Percentiles rank a stretch among this genome's conserved stretches.
These are phyloP conservation scores for Ilyonectria robusta DNA, from an alignment of 2,329 filamentous ascomycete species.

Conservation along the genomic window DNA sequence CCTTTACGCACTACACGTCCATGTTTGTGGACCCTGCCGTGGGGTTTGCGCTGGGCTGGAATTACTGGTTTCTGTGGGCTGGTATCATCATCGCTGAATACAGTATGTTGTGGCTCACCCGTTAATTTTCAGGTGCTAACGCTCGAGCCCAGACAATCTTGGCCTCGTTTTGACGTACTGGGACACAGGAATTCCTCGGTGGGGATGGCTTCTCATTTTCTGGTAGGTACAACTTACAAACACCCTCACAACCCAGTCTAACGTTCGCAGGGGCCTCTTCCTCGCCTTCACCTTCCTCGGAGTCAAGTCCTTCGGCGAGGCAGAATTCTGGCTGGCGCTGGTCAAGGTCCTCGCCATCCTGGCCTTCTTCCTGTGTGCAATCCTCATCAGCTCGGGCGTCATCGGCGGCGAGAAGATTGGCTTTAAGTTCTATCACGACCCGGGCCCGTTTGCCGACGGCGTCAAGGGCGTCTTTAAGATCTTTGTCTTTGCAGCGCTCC, in stretches of 20 bases:
- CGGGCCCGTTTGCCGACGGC: constrained; percentile 11
- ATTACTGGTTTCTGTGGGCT: constrained; percentile 19
- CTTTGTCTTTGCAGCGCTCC: constrained; percentile 18
- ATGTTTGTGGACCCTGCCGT: constrained; percentile 18
- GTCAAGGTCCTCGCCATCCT: constrained; percentile 29
- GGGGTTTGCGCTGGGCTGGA: constrained; percentile 16
- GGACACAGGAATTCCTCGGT: constrained; percentile 11
- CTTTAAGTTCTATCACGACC: constrained; percentile 28
- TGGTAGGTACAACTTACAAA: neutral
- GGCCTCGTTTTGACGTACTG: constrained; percentile 22
- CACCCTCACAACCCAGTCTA: no score
- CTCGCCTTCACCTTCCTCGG: constrained; percentile 19
- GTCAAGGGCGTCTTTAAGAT: constrained; percentile 17
- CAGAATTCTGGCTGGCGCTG: constrained; percentile 28
- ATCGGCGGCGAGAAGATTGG: constrained; percentile 42
- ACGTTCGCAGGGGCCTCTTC: constrained; percentile 5
- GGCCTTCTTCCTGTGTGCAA: constrained; percentile 29
- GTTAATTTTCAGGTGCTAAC: neutral
- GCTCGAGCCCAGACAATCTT: neutral
- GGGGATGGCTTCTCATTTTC: constrained; percentile 22
- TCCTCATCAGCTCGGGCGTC: constrained; percentile 38
- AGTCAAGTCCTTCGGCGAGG: constrained; percentile 22
- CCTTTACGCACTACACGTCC: constrained; percentile 10
- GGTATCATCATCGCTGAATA: constrained; percentile 24
- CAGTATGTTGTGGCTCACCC: neutral